phyloP scores from a whole-genome alignment of 2,329 filamentous ascomycete genomes.

The Ophiostoma sp. region DNA sequence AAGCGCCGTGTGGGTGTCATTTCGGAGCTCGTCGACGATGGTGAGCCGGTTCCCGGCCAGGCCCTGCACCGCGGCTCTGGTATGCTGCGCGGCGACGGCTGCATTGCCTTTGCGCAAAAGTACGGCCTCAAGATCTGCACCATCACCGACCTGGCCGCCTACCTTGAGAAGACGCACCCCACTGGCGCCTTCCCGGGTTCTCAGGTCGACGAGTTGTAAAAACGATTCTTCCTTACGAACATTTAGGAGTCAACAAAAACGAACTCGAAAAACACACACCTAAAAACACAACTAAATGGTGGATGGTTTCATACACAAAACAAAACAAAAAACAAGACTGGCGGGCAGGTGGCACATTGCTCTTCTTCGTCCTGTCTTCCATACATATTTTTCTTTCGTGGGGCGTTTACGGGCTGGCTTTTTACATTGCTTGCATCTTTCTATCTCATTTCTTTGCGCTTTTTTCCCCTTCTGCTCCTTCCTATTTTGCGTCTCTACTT shows the following conservation, averaged over 20 bases:
- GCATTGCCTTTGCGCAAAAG: constrained; percentile 80
- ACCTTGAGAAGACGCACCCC: constrained; percentile 75
- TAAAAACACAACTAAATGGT: not conserved
- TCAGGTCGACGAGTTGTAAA: constrained; percentile 28
- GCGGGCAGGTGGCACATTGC: not conserved
- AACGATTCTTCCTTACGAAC: not conserved
- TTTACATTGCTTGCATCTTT: not conserved
- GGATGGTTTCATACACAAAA: not conserved
- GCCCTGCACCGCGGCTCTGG: constrained; percentile 67
- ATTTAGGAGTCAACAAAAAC: not conserved
- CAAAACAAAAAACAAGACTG: not conserved
- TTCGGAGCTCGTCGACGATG: constrained; percentile 88
- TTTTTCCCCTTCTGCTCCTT: not conserved
- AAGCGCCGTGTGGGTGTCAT: constrained; percentile 79
- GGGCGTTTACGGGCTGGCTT: constrained; percentile 16
- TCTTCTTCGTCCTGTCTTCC: not conserved
- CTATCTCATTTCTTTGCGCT: not conserved
- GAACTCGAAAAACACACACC: not conserved
- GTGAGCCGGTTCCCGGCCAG: constrained; percentile 67
- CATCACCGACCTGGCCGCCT: constrained; percentile 82
- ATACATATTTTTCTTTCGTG: not conserved
- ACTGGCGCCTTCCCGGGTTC: constrained; percentile 27
- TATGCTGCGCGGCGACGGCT: constrained; percentile 90
- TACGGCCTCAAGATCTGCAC: constrained; percentile 94
- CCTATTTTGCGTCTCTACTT: not conserved